These are phyloP conservation scores for Phlegmacium glaucopus DNA, from an alignment of 768 basidiomycete genomes.

Conservation along the genomic window DNA sequence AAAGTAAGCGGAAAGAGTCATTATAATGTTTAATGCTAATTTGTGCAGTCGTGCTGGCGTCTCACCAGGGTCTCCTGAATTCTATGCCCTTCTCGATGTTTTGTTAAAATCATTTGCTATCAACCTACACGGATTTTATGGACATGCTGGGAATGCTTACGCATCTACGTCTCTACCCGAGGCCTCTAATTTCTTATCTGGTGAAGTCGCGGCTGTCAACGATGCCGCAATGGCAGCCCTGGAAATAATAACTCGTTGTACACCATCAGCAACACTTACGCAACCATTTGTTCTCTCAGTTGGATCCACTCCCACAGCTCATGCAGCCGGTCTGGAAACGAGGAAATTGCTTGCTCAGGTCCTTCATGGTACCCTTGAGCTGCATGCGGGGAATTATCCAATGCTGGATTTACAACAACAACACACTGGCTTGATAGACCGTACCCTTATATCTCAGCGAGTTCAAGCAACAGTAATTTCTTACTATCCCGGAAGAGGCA, in stretches of 20 bases:
- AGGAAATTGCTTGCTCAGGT: constrained; percentile 38
- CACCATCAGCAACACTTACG: constrained; percentile 28
- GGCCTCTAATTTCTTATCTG: constrained; percentile 62
- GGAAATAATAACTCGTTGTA: constrained; percentile 37
- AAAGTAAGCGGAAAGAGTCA: constrained; percentile 49
- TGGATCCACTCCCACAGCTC: constrained; percentile 86
- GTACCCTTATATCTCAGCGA: constrained; percentile 55
- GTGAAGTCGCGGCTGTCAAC: constrained; percentile 71
- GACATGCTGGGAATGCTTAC: constrained; percentile 76
- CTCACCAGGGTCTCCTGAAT: constrained; percentile 45
- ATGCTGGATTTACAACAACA: constrained; percentile 83
- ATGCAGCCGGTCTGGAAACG: constrained; percentile 61
- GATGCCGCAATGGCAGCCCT: constrained; percentile 56
- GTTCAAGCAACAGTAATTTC: constrained; percentile 76
- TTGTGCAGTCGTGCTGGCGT: constrained; percentile 70
- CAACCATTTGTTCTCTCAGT: constrained; percentile 70
- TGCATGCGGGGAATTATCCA: constrained; percentile 84
- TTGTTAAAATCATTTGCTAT: constrained; percentile 53
- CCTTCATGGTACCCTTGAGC: constrained; percentile 63
- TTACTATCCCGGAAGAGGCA: constrained; percentile 70
- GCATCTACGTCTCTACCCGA: constrained; percentile 65
- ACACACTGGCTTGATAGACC: constrained; percentile 63
- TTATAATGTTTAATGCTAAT: not conserved
- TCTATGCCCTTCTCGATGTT: constrained; percentile 50
- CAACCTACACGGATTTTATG: constrained; percentile 80